Evolutionary conservation across 768 basidiomycete genomes (phyloP).

Genomic region (Auriscalpium microsporum): DNA sequence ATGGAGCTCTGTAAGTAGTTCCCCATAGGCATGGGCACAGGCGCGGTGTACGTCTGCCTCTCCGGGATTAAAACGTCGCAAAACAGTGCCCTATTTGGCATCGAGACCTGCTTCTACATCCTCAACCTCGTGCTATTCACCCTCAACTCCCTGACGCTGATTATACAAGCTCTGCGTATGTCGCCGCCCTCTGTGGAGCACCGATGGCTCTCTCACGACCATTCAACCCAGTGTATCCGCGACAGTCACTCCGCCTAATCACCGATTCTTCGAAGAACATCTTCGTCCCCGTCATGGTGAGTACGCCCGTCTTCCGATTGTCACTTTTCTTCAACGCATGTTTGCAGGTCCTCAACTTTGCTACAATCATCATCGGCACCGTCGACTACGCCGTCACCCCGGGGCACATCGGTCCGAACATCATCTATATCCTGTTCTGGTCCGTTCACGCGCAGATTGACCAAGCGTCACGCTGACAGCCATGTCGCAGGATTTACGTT

Average conservation of each 20-base stretch:
- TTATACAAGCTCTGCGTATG: conserved; percentile 36
- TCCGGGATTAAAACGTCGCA: conserved; percentile 31
- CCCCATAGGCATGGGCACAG: conserved; percentile 42
- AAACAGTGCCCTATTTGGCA: conserved; percentile 18
- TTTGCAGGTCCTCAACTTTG: conserved; percentile 36
- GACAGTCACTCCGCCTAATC: conserved; percentile 33
- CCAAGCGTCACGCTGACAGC: background rate
- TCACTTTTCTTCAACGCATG: background rate
- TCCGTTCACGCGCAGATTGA: conserved; percentile 11
- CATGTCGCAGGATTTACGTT: conserved; percentile 32
- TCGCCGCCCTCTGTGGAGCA: background rate
- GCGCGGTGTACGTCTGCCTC: conserved; percentile 39
- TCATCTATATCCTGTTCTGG: conserved; percentile 39
- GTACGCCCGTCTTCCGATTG: conserved; percentile 6
- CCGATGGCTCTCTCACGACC: background rate
- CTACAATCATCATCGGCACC: conserved; percentile 40
- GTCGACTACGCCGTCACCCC: conserved; percentile 37
- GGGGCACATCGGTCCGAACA: conserved; percentile 26
- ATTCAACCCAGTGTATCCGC: conserved; percentile 31
- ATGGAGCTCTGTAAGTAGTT: conserved; percentile 28
- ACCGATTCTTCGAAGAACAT: conserved; percentile 38
- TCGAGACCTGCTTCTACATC: conserved; percentile 40
- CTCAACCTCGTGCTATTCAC: conserved; percentile 38
- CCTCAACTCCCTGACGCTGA: conserved; percentile 34
- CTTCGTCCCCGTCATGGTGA: conserved; percentile 32